Evolutionary conservation across 495 filamentous ascomycete genomes (phyloP).

Genomic region (Neurospora discreta): DNA sequence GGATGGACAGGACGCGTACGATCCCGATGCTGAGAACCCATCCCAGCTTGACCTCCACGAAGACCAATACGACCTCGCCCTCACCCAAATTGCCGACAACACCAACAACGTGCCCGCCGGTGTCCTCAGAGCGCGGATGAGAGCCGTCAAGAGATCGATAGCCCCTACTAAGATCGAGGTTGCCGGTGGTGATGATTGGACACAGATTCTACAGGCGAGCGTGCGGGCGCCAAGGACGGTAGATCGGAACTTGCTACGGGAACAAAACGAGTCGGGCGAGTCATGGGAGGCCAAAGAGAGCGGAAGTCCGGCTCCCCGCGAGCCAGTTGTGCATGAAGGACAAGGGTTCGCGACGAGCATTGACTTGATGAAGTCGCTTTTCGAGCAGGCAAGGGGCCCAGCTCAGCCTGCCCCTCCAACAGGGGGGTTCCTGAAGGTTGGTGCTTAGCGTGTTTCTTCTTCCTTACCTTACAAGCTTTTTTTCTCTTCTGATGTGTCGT

Average conservation of each 20-base stretch:
- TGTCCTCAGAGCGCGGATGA: slow-evolving; percentile 43
- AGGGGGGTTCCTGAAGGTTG: slow-evolving; percentile 37
- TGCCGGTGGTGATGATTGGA: slow-evolving; percentile 61
- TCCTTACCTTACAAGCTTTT: slow-evolving; percentile 46
- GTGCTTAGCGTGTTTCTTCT: slow-evolving; percentile 52
- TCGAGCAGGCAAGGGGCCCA: slow-evolving; percentile 48
- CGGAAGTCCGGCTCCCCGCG: slow-evolving; percentile 21
- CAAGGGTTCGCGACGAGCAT: slow-evolving; percentile 66
- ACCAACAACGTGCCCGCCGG: slow-evolving; percentile 37
- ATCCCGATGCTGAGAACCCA: slow-evolving; percentile 19
- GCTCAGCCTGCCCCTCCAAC: slow-evolving; percentile 29
- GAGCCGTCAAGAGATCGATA: slow-evolving; percentile 42
- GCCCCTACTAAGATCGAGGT: slow-evolving; percentile 51
- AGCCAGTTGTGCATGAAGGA: slow-evolving; percentile 33
- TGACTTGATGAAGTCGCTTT: slow-evolving; percentile 86
- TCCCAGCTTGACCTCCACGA: slow-evolving; percentile 19
- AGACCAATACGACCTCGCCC: slow-evolving; percentile 37
- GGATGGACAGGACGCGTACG: slow-evolving; percentile 50
- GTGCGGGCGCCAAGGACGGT: slow-evolving; percentile 76
- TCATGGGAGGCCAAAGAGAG: slow-evolving; percentile 26
- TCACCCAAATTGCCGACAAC: slow-evolving; percentile 24
- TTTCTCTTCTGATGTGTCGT: slow-evolving; percentile 14
- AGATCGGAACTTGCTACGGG: slow-evolving; percentile 50
- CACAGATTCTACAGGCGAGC: slow-evolving; percentile 80
- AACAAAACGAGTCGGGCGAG: slow-evolving; percentile 33